A percentile compares a stretch with the other conserved stretches of the same genome.
Evolutionary conservation across 257 asterid species (phyloP).

Genomic region (Solanum paucissectum): DNA sequence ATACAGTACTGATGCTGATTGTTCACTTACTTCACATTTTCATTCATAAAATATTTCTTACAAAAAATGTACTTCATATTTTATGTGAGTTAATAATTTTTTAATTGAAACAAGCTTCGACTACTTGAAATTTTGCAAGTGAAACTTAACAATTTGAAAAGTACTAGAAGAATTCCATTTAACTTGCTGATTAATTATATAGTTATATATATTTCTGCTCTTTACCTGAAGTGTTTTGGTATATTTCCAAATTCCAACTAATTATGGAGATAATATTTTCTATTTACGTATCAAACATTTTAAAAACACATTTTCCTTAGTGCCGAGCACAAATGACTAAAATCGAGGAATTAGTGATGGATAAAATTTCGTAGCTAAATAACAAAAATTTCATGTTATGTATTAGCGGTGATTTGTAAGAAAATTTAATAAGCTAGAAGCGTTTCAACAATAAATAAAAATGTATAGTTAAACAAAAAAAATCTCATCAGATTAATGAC

Average conservation of each 20-base stretch:
- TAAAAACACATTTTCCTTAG: too few species aligned
- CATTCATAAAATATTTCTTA: background rate
- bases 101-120: background rate
- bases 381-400: background rate
- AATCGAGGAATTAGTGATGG: too few species aligned
- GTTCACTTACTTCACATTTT: background rate
- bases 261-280: background rate
- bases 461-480: too few species aligned
- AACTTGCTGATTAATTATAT: background rate
- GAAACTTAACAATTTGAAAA: background rate
- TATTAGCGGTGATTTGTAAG: background rate
- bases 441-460: too few species aligned
- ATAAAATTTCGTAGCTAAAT: background rate
- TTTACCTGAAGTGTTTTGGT: background rate
- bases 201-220: background rate
- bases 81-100: background rate
- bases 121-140: background rate
- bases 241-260: too few species aligned
- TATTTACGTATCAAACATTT: background rate
- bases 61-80: background rate
- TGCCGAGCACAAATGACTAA: too few species aligned
- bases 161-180: background rate
- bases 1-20: background rate
- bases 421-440: too few species aligned
- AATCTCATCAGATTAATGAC: too few species aligned